Conservation (phyloP, 352 stramenopile genomes). For the Phytopythium kandeliae region DNA sequence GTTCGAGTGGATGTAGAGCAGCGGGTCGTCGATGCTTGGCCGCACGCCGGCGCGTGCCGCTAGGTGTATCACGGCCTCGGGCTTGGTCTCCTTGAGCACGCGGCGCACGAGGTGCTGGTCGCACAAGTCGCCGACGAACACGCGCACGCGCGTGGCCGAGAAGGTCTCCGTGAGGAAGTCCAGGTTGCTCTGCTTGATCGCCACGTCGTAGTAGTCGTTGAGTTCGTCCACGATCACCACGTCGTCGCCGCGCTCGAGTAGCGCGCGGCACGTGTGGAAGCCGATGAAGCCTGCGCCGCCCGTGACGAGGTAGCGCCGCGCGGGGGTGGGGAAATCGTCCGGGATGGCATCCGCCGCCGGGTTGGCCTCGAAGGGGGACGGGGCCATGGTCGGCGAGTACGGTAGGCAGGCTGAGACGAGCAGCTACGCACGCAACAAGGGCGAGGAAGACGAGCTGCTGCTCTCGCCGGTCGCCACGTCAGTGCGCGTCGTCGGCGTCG, state of each 20-base stretch:
- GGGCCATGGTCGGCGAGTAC: background rate
- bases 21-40: conserved; percentile 96
- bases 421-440: too few species aligned
- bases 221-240: conserved; percentile 98
- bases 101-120: conserved; percentile 88
- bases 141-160: conserved; percentile 42
- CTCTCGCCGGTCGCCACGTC: background rate
- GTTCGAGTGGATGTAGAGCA: conserved; percentile 98
- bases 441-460: background rate
- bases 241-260: conserved; percentile 84
- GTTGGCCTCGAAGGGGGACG: background rate
- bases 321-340: background rate
- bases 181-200: conserved; percentile 95
- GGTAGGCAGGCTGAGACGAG: background rate
- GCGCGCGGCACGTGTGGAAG: conserved; percentile 90
- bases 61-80: conserved; percentile 92
- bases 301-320: conserved; percentile 72
- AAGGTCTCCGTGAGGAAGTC: conserved; percentile 63
- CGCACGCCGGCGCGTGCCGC: conserved; percentile 95
- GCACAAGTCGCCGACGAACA: conserved; percentile 93
- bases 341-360: background rate
- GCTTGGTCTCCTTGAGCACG: conserved; percentile 86
- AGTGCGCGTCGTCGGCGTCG: too few species aligned
- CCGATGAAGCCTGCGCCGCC: conserved; percentile 97
- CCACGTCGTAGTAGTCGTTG: conserved; percentile 99